A percentile compares a stretch with the other conserved stretches of the same genome.
Evolutionary conservation across 805 yeast genomes (phyloP).

Genomic region (Candida sphagnicola): DNA sequence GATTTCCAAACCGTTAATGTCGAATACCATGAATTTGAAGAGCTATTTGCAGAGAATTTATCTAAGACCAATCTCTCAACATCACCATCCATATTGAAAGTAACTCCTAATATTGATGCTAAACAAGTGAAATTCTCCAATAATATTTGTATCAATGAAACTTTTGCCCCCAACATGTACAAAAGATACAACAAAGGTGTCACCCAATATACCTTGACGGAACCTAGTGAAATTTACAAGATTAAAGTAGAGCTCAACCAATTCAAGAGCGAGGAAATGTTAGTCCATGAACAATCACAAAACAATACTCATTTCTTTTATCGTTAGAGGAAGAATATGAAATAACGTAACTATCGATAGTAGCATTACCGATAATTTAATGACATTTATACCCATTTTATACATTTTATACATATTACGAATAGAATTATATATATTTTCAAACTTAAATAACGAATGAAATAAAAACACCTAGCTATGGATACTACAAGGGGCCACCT

Average conservation of each 20-base stretch:
- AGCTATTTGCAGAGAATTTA: slow-evolving; percentile 7
- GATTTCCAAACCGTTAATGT: slow-evolving; percentile 31
- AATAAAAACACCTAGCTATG: no score
- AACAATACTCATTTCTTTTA: slow-evolving; percentile 64
- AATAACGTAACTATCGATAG: background rate
- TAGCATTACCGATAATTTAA: background rate
- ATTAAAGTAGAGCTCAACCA: slow-evolving; percentile 64
- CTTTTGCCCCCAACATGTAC: slow-evolving; percentile 49
- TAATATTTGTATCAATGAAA: slow-evolving; percentile 45
- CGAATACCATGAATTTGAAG: slow-evolving; percentile 27
- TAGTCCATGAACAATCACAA: slow-evolving; percentile 59
- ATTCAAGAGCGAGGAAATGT: slow-evolving; percentile 63
- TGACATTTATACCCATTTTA: background rate
- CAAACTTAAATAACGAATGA: no score
- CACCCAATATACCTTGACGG: slow-evolving; percentile 48
- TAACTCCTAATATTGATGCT: slow-evolving; percentile 1
- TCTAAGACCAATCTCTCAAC: background rate
- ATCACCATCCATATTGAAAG: slow-evolving; percentile 1
- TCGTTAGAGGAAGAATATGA: slow-evolving; percentile 9
- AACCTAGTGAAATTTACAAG: slow-evolving; percentile 45
- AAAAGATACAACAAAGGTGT: slow-evolving; percentile 51
- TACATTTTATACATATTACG: no score
- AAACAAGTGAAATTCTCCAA: slow-evolving; percentile 44
- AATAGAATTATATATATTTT: no score
- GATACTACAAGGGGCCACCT: no score